Evolutionary conservation across 768 basidiomycete species (phyloP).

Genomic region (Cyathus striatus): DNA sequence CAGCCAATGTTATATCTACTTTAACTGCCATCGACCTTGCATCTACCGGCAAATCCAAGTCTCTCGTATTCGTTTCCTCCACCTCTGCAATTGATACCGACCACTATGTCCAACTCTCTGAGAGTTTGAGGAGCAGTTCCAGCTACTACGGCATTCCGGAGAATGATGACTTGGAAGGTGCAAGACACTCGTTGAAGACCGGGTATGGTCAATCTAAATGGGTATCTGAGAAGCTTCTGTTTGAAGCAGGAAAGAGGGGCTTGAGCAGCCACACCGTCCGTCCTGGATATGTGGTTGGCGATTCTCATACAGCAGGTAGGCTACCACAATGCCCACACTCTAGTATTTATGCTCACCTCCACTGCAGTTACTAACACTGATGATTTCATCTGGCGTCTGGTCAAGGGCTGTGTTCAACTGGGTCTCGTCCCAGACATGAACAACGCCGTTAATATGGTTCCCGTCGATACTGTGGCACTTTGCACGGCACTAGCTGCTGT

Average conservation of each 20-base stretch:
- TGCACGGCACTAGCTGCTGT: conserved; percentile 73
- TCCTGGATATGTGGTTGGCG: conserved; percentile 95
- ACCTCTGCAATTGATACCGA: conserved; percentile 94
- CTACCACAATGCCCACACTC: background rate
- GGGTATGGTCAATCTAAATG: conserved; percentile 98
- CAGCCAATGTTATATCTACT: conserved; percentile 91
- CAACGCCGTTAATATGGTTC: conserved; percentile 97
- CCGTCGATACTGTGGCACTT: conserved; percentile 92
- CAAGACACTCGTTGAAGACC: conserved; percentile 66
- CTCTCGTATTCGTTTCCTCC: conserved; percentile 87
- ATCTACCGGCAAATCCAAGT: conserved; percentile 67
- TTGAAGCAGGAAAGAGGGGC: conserved; percentile 87
- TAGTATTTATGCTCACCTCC: background rate
- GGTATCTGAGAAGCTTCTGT: conserved; percentile 93
- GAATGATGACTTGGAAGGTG: conserved; percentile 83
- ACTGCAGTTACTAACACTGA: conserved; percentile 87
- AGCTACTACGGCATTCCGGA: conserved; percentile 74
- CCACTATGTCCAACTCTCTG: conserved; percentile 84
- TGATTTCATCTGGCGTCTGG: conserved; percentile 97
- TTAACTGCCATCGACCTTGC: conserved; percentile 80
- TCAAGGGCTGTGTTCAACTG: conserved; percentile 98
- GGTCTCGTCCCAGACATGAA: conserved; percentile 95
- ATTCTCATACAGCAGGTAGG: conserved; percentile 82
- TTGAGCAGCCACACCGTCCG: conserved; percentile 82
- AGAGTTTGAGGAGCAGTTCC: conserved; percentile 45